Evolutionary conservation across 169 alveolate species (phyloP).

Genomic region (Plasmodium adleri): DNA sequence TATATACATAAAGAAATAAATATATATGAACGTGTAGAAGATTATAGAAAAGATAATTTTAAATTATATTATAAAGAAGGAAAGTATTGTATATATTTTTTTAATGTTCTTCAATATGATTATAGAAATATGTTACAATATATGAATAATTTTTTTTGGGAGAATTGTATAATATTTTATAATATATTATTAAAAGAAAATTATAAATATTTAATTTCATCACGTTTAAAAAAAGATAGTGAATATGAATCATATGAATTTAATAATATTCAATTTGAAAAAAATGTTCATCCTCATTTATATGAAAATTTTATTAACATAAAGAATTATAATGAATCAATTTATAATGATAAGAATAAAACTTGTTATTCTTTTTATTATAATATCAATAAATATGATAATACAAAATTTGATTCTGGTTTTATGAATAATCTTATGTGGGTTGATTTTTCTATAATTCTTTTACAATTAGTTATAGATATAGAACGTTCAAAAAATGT

Average conservation of each 20-base stretch:
- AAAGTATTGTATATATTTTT: constrained; percentile 45
- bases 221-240: not conserved
- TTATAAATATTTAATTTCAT: not conserved
- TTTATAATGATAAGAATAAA: not conserved
- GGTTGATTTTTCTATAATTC: constrained; percentile 19
- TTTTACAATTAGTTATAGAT: not conserved
- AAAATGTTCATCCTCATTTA: constrained; percentile 1
- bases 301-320: constrained; percentile 12
- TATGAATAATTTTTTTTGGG: constrained; percentile 46
- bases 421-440: constrained; percentile 41
- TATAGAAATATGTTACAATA: constrained; percentile 33
- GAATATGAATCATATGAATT: constrained; percentile 16
- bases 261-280: not conserved
- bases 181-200: constrained; percentile 20
- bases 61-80: constrained; percentile 37
- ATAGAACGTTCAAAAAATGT: not conserved
- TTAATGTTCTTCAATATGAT: constrained; percentile 8
- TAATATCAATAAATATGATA: not conserved
- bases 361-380: not conserved
- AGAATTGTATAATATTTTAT: constrained; percentile 18
- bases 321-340: not conserved
- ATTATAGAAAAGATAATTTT: constrained; percentile 12
- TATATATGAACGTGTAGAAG: constrained; percentile 3
- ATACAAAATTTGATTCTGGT: constrained; percentile 10
- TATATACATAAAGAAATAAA: constrained; percentile 28